A percentile compares a stretch with the other conserved stretches of the same genome.
Conservation (phyloP, 208 protist species). For the Sergeia podlipaevii region DNA sequence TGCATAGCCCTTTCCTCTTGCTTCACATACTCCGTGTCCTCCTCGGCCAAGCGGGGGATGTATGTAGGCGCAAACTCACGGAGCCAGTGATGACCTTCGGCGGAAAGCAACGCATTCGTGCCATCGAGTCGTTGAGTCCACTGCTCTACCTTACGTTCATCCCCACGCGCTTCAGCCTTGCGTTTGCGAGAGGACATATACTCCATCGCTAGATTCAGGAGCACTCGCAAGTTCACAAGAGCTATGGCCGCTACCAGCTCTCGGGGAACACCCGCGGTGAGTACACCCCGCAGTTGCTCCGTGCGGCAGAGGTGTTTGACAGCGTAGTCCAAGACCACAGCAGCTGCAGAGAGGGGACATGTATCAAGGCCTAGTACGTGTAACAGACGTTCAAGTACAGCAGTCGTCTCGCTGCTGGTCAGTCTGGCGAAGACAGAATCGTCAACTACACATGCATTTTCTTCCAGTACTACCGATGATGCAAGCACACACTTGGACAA, state of each 20-base stretch:
- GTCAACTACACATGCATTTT: neutral
- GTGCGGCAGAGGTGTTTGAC: slow-evolving; percentile 39
- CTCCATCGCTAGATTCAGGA: too few species aligned
- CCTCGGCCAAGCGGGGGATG: too few species aligned
- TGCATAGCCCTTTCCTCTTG: too few species aligned
- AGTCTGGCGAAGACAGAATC: slow-evolving; percentile 5
- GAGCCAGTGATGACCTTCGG: too few species aligned
- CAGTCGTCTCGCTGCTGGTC: slow-evolving; percentile 16
- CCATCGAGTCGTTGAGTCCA: too few species aligned
- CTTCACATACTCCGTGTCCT: too few species aligned
- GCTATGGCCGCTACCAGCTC: slow-evolving; percentile 43
- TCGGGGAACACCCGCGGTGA: slow-evolving; percentile 31
- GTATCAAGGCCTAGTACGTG: slow-evolving; percentile 32
- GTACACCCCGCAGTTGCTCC: slow-evolving; percentile 21
- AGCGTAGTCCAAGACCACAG: slow-evolving; percentile 52
- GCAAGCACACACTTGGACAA: neutral
- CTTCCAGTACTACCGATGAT: neutral
- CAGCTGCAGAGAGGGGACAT: slow-evolving; percentile 34
- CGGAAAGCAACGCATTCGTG: too few species aligned
- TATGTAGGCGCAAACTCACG: too few species aligned
- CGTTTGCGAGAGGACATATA: too few species aligned
- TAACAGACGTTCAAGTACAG: slow-evolving; percentile 15
- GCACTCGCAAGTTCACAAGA: slow-evolving; percentile 12
- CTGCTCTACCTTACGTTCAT: neutral
- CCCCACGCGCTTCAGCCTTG: neutral